A percentile compares a stretch with the other conserved stretches of the same genome.
phyloP scores from a whole-genome alignment of 257 asterid genomes.

The Gentiana macrophylla region DNA sequence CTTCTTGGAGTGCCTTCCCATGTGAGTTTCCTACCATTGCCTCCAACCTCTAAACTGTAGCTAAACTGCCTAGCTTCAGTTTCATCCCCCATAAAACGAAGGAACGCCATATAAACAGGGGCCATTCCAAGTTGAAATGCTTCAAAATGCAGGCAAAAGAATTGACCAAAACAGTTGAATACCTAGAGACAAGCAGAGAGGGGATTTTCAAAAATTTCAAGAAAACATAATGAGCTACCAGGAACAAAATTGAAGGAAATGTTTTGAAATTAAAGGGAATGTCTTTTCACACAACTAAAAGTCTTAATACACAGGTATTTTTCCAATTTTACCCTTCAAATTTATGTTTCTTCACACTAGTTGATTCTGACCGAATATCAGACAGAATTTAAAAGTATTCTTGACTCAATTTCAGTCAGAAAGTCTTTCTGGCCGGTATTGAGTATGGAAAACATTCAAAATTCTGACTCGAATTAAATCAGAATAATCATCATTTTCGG shows the following conservation, averaged over 20 bases:
- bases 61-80: constrained; percentile 63
- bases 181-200: constrained; percentile 26
- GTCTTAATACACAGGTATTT: no score
- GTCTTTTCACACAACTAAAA: no score
- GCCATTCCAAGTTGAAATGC: constrained; percentile 89
- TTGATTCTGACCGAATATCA: no score
- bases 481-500: no score
- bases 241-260: background rate
- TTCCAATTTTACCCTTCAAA: no score
- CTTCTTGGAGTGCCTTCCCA: constrained; percentile 94
- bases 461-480: no score
- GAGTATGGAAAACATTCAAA: no score
- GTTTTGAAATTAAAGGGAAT: background rate
- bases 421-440: no score
- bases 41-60: constrained; percentile 87
- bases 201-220: background rate
- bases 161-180: constrained; percentile 83
- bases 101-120: constrained; percentile 84
- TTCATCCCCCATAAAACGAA: constrained; percentile 88
- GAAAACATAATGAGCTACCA: background rate
- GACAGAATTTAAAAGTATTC: no score
- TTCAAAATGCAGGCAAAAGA: constrained; percentile 77
- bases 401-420: no score
- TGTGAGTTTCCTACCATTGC: constrained; percentile 67
- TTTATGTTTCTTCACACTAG: no score